phyloP scores from a whole-genome alignment of 2,329 filamentous ascomycete species.

The Penicillium thymicola region DNA sequence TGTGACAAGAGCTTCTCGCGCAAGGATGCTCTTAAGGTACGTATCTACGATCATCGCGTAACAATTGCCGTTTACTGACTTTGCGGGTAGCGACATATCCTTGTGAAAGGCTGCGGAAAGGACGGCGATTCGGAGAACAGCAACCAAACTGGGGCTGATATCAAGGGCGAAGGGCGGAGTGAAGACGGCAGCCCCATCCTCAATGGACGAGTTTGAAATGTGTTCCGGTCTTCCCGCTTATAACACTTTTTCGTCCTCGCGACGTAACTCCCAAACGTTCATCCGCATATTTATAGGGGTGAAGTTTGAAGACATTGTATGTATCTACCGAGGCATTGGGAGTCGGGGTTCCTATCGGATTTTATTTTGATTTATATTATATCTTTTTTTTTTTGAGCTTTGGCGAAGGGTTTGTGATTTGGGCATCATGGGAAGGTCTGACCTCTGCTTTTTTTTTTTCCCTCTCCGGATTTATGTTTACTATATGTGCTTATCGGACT shows the following conservation, averaged over 20 bases:
- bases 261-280: not conserved
- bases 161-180: constrained; percentile 21
- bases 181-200: constrained; percentile 22
- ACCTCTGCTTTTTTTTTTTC: constrained; percentile 5
- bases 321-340: constrained; percentile 18
- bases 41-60: constrained; percentile 28
- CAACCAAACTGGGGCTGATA: constrained; percentile 7
- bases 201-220: constrained; percentile 16
- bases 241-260: constrained; percentile 6
- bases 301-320: constrained; percentile 4
- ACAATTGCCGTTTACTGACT: not conserved
- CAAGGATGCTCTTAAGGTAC: constrained; percentile 94
- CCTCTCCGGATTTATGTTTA: constrained; percentile 10
- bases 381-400: constrained; percentile 5
- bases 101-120: constrained; percentile 66
- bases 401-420: constrained; percentile 17
- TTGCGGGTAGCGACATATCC: constrained; percentile 56
- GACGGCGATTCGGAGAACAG: constrained; percentile 26
- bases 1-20: constrained; percentile 97
- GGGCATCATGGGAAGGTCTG: constrained; percentile 19
- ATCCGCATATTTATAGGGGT: constrained; percentile 13
- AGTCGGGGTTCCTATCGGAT: constrained; percentile 10
- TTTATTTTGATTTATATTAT: constrained; percentile 6
- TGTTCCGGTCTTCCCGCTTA: constrained; percentile 1
- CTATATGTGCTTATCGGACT: constrained; percentile 19